Base-by-base conservation (phyloP, 2,329 filamentous ascomycete species). In the Ambrosiella cleistominuta region DNA sequence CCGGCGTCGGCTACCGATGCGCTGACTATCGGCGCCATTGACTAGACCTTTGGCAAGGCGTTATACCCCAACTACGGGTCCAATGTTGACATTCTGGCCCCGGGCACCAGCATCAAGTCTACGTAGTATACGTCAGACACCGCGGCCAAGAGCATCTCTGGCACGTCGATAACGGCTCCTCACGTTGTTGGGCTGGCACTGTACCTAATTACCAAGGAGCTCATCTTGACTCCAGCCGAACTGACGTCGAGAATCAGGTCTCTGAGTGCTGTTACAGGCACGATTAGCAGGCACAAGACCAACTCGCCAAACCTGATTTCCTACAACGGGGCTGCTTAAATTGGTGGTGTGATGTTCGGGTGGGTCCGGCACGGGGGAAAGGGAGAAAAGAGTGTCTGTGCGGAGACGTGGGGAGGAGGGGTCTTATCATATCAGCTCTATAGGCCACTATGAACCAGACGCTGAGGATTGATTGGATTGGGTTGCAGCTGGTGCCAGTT, bases 51-150 rank as follows among this genome's bases (percentile, higher is more conserved):
- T 52, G 62, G 62, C 3, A 61, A 63, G 13, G 68, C 71, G 62
- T 54, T 54, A 9, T 75, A 70, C 65, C 74, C 71, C 58, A 78
- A 78, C 68, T 76, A 66, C 39, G 75, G 75, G 12, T 42, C 62
- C 1, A 59, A 65, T 1, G 66, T 76, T 2, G 71, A 76, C 53
- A 65, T 76, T 57, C 70, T 75, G 50, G 74, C 72, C 0, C 72
- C 74, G 0, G 74, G 75, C 2, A 66, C 69, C 1, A 61, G 57
- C 12, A 65, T 77, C 2, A 53, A 58, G 12, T 53, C 47, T 6
- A 13, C 42, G 2, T 79, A 71, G 70, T 68, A 44, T 6, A 36
- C 47, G 12, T 40, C 36, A 12, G n/a, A 42, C 12, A 7, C 39
- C 1, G 40, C 37, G 3, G 8, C 35, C 9, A 40, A 27, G 19